These are phyloP conservation scores for Ramaria sp. DNA, from an alignment of 768 basidiomycete species.

Conservation along the genomic window DNA sequence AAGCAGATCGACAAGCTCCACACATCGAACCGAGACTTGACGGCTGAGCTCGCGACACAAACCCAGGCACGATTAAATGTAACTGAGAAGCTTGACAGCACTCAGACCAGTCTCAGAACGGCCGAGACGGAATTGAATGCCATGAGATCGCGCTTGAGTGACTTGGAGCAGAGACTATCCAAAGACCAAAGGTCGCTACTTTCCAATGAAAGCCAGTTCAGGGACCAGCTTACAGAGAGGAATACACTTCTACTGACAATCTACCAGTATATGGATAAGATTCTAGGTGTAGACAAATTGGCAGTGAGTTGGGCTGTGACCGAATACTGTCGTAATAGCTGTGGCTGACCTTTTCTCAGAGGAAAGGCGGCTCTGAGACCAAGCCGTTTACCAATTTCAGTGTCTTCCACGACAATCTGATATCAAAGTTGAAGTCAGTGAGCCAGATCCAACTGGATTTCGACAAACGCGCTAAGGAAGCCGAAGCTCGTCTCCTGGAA, in stretches of 20 bases:
- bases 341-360: slow-evolving; percentile 29
- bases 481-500: slow-evolving; percentile 62
- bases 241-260: slow-evolving; percentile 87
- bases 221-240: slow-evolving; percentile 88
- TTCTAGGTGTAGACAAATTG: slow-evolving; percentile 81
- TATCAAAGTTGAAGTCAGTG: slow-evolving; percentile 75
- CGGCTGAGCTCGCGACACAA: slow-evolving; percentile 69
- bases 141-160: slow-evolving; percentile 51
- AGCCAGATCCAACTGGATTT: slow-evolving; percentile 80
- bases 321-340: not conserved
- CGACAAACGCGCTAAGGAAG: slow-evolving; percentile 74
- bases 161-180: slow-evolving; percentile 69
- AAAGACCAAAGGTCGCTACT: slow-evolving; percentile 74
- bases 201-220: slow-evolving; percentile 65
- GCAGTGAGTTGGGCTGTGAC: slow-evolving; percentile 40
- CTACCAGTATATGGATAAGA: slow-evolving; percentile 92
- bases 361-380: slow-evolving; percentile 69
- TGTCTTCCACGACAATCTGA: slow-evolving; percentile 91
- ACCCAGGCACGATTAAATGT: slow-evolving; percentile 81
- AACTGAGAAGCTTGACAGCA: slow-evolving; percentile 78
- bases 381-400: slow-evolving; percentile 91
- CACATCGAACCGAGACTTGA: slow-evolving; percentile 71
- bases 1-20: slow-evolving; percentile 63
- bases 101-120: slow-evolving; percentile 48
- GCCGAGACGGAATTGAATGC: slow-evolving; percentile 58